phyloP scores from a whole-genome alignment of 768 basidiomycete genomes.

The Galerina marginata region DNA sequence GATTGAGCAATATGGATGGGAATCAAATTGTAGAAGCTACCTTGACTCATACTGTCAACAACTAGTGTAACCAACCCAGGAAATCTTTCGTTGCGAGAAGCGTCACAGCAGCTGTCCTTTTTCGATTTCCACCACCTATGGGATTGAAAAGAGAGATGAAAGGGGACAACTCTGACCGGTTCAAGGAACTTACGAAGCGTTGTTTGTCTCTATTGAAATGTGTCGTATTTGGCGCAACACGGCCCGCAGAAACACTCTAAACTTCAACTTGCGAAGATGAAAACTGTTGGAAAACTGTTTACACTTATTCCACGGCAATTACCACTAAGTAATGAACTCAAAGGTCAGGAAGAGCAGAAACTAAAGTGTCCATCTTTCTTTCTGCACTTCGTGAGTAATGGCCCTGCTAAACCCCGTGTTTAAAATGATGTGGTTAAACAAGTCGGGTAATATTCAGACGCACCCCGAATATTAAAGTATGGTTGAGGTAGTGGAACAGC shows the following conservation, averaged over 20 bases:
- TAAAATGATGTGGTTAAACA: not conserved
- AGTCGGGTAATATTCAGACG: conserved; percentile 32
- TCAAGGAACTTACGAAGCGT: conserved; percentile 32
- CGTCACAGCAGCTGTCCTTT: not conserved
- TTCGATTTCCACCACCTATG: not conserved
- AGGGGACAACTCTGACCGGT: not conserved
- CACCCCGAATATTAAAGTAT: conserved; percentile 80
- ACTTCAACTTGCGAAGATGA: not conserved
- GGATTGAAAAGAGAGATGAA: not conserved
- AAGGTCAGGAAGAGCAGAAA: conserved; percentile 5
- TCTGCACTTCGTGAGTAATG: conserved; percentile 61
- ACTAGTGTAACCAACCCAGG: conserved; percentile 7
- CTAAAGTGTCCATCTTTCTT: conserved; percentile 44
- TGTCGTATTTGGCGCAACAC: not conserved
- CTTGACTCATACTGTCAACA: conserved; percentile 54
- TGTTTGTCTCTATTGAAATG: conserved; percentile 35
- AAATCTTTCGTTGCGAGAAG: conserved; percentile 4
- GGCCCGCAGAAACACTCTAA: not conserved
- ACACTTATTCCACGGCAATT: not conserved
- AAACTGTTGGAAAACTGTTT: not conserved
- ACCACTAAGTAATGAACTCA: not conserved
- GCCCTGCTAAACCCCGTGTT: conserved; percentile 37
- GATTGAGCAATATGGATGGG: conserved; percentile 36
- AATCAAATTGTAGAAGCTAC: conserved; percentile 40
- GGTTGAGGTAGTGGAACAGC: conserved; percentile 83